phyloP scores from a whole-genome alignment of 768 basidiomycete genomes.

The Calocybe cyanea region DNA sequence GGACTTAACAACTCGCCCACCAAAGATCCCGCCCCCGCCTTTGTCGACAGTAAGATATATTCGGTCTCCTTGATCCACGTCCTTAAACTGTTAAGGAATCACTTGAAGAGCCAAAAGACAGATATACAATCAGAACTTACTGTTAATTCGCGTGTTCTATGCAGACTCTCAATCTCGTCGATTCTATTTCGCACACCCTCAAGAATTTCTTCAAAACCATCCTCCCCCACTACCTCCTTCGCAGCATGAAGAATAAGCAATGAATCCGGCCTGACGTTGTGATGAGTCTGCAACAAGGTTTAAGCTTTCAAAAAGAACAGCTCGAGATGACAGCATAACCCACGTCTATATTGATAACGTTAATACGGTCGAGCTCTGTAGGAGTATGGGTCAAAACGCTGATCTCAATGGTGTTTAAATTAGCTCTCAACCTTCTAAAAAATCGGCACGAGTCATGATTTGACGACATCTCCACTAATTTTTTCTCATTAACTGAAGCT shows the following conservation, averaged over 20 bases:
- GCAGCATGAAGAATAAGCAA: conserved; percentile 73
- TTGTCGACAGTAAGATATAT: conserved; percentile 58
- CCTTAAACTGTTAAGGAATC: conserved; percentile 39
- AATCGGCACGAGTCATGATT: conserved; percentile 84
- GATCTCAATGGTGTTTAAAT: background rate
- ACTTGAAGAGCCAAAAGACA: conserved; percentile 19
- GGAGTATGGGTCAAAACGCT: background rate
- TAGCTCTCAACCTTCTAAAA: conserved; percentile 59
- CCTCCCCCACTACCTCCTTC: conserved; percentile 62
- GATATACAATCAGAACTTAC: conserved; percentile 29
- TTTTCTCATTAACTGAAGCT: conserved; percentile 2
- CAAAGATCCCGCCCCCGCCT: conserved; percentile 31
- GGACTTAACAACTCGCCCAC: conserved; percentile 11
- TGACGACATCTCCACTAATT: conserved; percentile 62
- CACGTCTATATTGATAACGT: conserved; percentile 79
- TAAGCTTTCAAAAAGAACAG: conserved; percentile 6
- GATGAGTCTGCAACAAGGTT: conserved; percentile 49
- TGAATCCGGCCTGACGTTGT: conserved; percentile 79
- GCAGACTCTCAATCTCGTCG: conserved; percentile 84
- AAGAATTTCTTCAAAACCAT: conserved; percentile 77
- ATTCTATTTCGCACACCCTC: conserved; percentile 71
- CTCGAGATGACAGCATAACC: conserved; percentile 17
- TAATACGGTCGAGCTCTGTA: conserved; percentile 60
- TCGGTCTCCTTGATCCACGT: conserved; percentile 42
- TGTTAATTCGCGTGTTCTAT: conserved; percentile 73